Evolutionary conservation across 192 early-diverging fungal genomes (phyloP), one percentile per base, ranked within the genome.

Genomic region (Coemansia furcata): DNA sequence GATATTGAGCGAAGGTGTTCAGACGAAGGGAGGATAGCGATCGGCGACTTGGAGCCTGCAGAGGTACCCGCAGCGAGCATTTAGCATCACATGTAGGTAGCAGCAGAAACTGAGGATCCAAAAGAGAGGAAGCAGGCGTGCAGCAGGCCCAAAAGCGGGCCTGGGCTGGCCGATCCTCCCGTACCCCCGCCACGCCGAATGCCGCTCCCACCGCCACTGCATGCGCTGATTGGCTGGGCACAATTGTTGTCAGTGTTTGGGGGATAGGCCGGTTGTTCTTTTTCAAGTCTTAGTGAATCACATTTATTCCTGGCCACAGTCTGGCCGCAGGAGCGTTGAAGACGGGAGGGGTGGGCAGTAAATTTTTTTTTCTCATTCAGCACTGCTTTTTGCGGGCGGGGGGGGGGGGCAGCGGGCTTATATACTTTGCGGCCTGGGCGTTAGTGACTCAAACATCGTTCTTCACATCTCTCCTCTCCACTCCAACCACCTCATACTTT

Each of bases 381-480:
- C 44, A 19, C 49, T 54, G 26, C 50, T 54, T 54, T 44, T 33
- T 36, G 55, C 15, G 26, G 15, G 65, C 37, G 40, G 54, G 26
- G 39, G 42, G 39, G 40, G 54, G 26, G 39, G 42, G 39, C n/a
- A 30, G 29, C 29, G 38, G 37, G 44, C 61, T 68, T 68, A 74
- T 64, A 65, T 63, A 54, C 60, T 30, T 38, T 44, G 38, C 60
- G 15, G 68, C 62, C 40, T 33, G 43, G 17, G 40, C 17, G 15
- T 67, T 68, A 61, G 67, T 68, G 67, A 68, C 58, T 68, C 67
- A 68, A 68, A 54, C 36, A 37, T 3, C 38, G 29, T n/a, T 68
- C 36, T n/a, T 47, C 32, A 32, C 32, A 29, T 60, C 47, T 68
- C 21, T 60, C 44, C 37, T 68, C 37, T 61, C 29, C 67, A 40